These are phyloP conservation scores for Emergomyces orientalis DNA, from an alignment of 2,329 filamentous ascomycete genomes.

Conservation along the genomic window DNA sequence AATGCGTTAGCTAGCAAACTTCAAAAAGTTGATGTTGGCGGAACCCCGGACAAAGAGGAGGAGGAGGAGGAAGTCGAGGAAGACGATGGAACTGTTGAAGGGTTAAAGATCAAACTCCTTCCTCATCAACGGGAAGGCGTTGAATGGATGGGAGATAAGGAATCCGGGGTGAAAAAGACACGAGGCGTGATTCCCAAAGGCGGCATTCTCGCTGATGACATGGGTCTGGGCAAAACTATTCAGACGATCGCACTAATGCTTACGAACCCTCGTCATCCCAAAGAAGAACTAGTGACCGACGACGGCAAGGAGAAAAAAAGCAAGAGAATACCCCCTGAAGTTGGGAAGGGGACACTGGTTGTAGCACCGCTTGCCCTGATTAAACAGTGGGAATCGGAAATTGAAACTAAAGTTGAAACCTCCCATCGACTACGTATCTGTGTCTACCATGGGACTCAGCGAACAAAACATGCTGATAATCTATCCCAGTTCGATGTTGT, in stretches of 20 bases:
- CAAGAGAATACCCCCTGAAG: slow-evolving; percentile 58
- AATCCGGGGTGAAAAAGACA: slow-evolving; percentile 75
- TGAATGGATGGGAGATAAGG: slow-evolving; percentile 88
- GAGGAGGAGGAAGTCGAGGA: slow-evolving; percentile 44
- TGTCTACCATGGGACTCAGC: slow-evolving; percentile 81
- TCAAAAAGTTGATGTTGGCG: slow-evolving; percentile 2
- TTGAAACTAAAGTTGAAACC: slow-evolving; percentile 66
- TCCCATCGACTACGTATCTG: slow-evolving; percentile 67
- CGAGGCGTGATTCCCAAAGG: slow-evolving; percentile 73
- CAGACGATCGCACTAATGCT: slow-evolving; percentile 86
- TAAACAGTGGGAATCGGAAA: slow-evolving; percentile 93
- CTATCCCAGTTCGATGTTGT: slow-evolving; percentile 86
- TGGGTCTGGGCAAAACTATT: slow-evolving; percentile 94
- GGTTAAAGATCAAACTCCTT: slow-evolving; percentile 76
- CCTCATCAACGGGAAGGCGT: slow-evolving; percentile 93
- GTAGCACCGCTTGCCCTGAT: slow-evolving; percentile 90
- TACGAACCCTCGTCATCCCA: slow-evolving; percentile 63
- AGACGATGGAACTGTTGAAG: slow-evolving; percentile 60
- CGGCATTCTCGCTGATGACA: slow-evolving; percentile 87
- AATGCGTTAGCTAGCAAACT: slow-evolving; percentile 38
- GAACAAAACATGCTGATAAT: slow-evolving; percentile 68
- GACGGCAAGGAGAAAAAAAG: slow-evolving; percentile 39
- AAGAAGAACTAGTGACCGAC: slow-evolving; percentile 38
- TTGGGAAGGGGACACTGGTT: slow-evolving; percentile 76
- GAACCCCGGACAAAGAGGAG: slow-evolving; percentile 20